Percentiles rank a stretch among this genome's conserved stretches.
Conservation (phyloP, 2,329 filamentous ascomycete species). For the Fonsecaea pedrosoi region DNA sequence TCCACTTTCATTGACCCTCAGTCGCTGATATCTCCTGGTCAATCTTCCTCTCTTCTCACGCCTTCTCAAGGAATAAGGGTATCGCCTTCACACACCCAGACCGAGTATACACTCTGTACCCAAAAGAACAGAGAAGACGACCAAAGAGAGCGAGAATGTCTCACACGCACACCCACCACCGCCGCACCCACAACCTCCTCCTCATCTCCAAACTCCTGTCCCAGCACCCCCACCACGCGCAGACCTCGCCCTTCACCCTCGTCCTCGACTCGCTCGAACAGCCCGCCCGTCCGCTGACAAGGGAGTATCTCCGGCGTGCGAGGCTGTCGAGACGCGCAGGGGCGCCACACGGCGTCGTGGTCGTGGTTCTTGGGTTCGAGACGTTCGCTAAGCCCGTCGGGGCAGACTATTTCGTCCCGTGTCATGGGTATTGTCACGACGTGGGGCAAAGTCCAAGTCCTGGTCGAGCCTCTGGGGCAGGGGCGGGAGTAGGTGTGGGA, state of each 20-base stretch:
- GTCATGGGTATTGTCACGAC: conserved; percentile 46
- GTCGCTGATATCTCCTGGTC: too few species aligned
- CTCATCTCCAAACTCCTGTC: conserved; percentile 81
- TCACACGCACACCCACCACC: conserved; percentile 59
- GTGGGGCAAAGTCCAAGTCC: neutral
- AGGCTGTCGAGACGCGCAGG: conserved; percentile 50
- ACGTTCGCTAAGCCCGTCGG: conserved; percentile 69
- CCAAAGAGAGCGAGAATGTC: neutral
- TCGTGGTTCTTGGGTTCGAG: conserved; percentile 73
- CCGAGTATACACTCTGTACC: too few species aligned
- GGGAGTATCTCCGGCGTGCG: conserved; percentile 76
- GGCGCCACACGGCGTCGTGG: neutral
- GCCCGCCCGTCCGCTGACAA: conserved; percentile 70
- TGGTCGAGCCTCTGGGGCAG: neutral
- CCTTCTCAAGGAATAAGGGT: too few species aligned
- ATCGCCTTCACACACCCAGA: too few species aligned
- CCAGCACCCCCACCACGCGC: conserved; percentile 67
- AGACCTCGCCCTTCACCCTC: conserved; percentile 80
- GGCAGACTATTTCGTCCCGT: conserved; percentile 71
- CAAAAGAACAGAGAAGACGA: too few species aligned
- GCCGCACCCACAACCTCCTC: conserved; percentile 82
- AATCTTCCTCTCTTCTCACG: too few species aligned
- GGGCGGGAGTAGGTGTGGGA: conserved; percentile 49
- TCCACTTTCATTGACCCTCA: too few species aligned
- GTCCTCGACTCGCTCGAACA: conserved; percentile 86